These are phyloP conservation scores for Ramaria rubella DNA, from an alignment of 768 basidiomycete species.

Conservation along the genomic window DNA sequence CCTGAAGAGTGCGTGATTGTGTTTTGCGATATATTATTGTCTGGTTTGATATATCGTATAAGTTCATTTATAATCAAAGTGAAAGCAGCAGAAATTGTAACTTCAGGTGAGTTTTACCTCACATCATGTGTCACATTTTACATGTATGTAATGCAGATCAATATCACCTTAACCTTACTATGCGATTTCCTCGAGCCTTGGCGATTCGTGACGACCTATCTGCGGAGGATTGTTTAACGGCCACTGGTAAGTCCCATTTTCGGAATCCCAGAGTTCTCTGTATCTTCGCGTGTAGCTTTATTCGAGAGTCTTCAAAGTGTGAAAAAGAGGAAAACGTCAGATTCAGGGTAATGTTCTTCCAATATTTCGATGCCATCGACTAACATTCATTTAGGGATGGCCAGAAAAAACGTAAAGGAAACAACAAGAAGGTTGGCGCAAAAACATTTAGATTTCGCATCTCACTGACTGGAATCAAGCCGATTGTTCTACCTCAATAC, in stretches of 20 bases:
- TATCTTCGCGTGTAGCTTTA: conserved; percentile 35
- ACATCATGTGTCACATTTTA: neutral
- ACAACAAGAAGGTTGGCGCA: conserved; percentile 41
- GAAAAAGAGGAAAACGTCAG: conserved; percentile 71
- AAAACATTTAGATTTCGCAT: neutral
- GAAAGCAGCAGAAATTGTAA: conserved; percentile 87
- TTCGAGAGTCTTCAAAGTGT: conserved; percentile 55
- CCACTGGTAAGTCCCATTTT: conserved; percentile 46
- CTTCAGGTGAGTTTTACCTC: conserved; percentile 45
- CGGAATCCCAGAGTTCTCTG: conserved; percentile 4
- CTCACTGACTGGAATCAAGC: conserved; percentile 29
- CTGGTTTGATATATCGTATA: conserved; percentile 6
- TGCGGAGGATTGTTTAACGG: conserved; percentile 66
- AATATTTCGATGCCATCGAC: too few species aligned
- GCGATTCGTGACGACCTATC: conserved; percentile 72
- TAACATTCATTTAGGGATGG: conserved; percentile 31
- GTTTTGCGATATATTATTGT: neutral
- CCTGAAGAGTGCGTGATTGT: conserved; percentile 65
- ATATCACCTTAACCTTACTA: conserved; percentile 80
- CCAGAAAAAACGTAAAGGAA: conserved; percentile 56
- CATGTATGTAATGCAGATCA: conserved; percentile 43
- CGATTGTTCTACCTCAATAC: conserved; percentile 57
- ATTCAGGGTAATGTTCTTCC: conserved; percentile 15
- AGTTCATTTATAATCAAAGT: conserved; percentile 93
- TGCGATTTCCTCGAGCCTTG: conserved; percentile 90